Percentiles rank a stretch among this genome's conserved stretches.
These are phyloP conservation scores for Saprolegnia parasitica DNA, from an alignment of 352 stramenopile genomes.

Conservation along the genomic window DNA sequence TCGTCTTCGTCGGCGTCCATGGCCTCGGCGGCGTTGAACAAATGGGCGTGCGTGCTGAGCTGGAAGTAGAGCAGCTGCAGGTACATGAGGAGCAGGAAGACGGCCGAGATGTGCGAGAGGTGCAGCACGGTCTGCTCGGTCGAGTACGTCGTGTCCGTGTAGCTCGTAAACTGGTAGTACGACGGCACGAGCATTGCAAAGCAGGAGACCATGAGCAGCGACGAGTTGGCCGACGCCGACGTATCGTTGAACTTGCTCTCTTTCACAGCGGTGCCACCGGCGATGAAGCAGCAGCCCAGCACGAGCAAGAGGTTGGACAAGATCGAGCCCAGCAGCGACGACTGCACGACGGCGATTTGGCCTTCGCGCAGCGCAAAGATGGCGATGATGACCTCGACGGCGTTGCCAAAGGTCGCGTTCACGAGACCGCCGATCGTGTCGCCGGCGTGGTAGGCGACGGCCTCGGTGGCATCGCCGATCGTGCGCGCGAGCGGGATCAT, in stretches of 20 bases:
- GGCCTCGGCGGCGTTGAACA: slow-evolving; percentile 71
- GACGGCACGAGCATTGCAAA: slow-evolving; percentile 92
- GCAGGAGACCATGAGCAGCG: slow-evolving; percentile 90
- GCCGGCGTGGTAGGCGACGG: slow-evolving; percentile 94
- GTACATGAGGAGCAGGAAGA: slow-evolving; percentile 91
- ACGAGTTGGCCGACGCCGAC: slow-evolving; percentile 91
- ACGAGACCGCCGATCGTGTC: slow-evolving; percentile 96
- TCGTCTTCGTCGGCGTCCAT: slow-evolving; percentile 55
- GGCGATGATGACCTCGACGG: slow-evolving; percentile 95
- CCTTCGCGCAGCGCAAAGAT: slow-evolving; percentile 91
- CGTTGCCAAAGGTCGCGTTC: slow-evolving; percentile 98
- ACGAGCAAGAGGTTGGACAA: slow-evolving; percentile 98
- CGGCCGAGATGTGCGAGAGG: slow-evolving; percentile 71
- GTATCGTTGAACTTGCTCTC: slow-evolving; percentile 92
- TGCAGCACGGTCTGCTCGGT: slow-evolving; percentile 70
- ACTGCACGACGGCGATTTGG: slow-evolving; percentile 95
- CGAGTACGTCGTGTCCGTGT: slow-evolving; percentile 64
- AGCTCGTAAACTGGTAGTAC: slow-evolving; percentile 78
- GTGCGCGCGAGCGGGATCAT: slow-evolving; percentile 95
- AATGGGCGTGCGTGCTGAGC: slow-evolving; percentile 90
- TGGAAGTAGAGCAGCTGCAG: slow-evolving; percentile 95
- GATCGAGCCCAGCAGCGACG: slow-evolving; percentile 95
- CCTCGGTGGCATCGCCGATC: slow-evolving; percentile 96
- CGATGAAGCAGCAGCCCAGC: slow-evolving; percentile 94
- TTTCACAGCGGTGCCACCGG: slow-evolving; percentile 73